A percentile compares a stretch with the other conserved stretches of the same genome.
Evolutionary conservation across 2,329 filamentous ascomycete species (phyloP).

Genomic region (Paramyrothecium sp.): DNA sequence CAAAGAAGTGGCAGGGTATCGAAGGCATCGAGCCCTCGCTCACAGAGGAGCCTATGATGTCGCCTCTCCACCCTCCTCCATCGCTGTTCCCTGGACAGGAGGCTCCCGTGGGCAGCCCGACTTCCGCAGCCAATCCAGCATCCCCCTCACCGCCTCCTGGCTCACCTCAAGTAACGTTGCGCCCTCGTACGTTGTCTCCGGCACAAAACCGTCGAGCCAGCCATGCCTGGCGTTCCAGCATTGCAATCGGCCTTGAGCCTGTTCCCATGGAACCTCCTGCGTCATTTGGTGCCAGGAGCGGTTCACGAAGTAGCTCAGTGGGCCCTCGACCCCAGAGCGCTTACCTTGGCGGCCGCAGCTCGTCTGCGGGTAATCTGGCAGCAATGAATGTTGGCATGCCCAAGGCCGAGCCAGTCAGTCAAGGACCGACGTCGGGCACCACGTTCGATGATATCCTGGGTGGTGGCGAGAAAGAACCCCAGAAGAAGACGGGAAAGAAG

Average conservation of each 20-base stretch:
- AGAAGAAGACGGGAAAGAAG: conserved; percentile 33
- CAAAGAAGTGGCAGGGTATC: conserved; percentile 46
- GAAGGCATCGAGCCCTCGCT: conserved; percentile 23
- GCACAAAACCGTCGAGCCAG: conserved; percentile 27
- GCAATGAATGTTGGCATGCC: conserved; percentile 15
- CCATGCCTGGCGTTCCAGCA: conserved; percentile 38
- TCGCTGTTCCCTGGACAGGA: conserved; percentile 31
- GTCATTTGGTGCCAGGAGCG: conserved; percentile 10
- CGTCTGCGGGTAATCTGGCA: conserved; percentile 34
- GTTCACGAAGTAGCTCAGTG: conserved; percentile 33
- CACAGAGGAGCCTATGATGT: conserved; percentile 30
- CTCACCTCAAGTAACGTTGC: conserved; percentile 25
- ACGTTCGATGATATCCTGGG: conserved; percentile 49
- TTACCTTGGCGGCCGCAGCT: conserved; percentile 28
- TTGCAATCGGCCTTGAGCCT: conserved; percentile 41
- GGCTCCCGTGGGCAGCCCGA: conserved; percentile 18
- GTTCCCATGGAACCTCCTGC: conserved; percentile 34
- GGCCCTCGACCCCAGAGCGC: conserved; percentile 30
- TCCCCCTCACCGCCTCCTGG: conserved; percentile 25
- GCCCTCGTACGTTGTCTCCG: conserved; percentile 37
- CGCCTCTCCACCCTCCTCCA: conserved; percentile 35
- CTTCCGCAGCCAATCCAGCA: conserved; percentile 14
- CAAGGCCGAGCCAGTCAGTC: conserved; percentile 14
- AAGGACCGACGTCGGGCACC: conserved; percentile 27
- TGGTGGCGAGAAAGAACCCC: conserved; percentile 12